Evolutionary conservation across 116 monocot species (phyloP).

Genomic region (Iris pallida): DNA sequence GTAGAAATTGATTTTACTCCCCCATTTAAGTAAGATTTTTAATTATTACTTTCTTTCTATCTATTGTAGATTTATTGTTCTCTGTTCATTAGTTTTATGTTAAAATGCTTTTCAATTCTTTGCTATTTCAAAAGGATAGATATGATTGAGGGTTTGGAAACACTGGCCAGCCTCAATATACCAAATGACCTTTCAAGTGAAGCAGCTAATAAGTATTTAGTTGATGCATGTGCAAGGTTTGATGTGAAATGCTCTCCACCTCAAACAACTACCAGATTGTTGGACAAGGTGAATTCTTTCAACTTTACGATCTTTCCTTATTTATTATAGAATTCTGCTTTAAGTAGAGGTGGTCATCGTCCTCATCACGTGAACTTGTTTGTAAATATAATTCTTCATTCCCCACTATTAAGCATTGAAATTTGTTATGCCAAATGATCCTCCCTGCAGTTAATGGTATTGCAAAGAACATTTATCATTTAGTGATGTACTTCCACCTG

Average conservation of each 20-base stretch:
- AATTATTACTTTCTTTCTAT: background rate
- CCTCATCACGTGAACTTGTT: too few species aligned
- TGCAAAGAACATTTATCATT: too few species aligned
- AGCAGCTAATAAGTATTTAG: slow-evolving; percentile 65
- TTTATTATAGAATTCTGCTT: too few species aligned
- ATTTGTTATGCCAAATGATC: too few species aligned
- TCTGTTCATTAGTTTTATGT: background rate
- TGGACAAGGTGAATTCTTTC: slow-evolving; percentile 55
- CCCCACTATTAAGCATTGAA: too few species aligned
- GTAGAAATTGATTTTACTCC: slow-evolving; percentile 98
- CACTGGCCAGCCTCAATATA: slow-evolving; percentile 56
- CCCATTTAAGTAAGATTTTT: slow-evolving; percentile 60
- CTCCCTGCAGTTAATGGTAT: too few species aligned
- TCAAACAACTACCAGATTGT: slow-evolving; percentile 70
- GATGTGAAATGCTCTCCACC: slow-evolving; percentile 87
- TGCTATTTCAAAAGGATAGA: slow-evolving; percentile 50
- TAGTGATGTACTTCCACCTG: too few species aligned
- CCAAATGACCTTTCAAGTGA: slow-evolving; percentile 82
- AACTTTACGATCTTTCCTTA: too few species aligned
- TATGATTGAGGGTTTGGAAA: slow-evolving; percentile 82
- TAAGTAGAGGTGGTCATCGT: too few species aligned
- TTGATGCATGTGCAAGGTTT: slow-evolving; percentile 73
- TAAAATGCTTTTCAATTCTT: background rate
- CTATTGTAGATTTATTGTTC: background rate
- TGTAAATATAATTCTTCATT: too few species aligned